Base-by-base conservation (phyloP, 2,329 filamentous ascomycete species). In the Monilinia vaccinii-corymbosi region DNA sequence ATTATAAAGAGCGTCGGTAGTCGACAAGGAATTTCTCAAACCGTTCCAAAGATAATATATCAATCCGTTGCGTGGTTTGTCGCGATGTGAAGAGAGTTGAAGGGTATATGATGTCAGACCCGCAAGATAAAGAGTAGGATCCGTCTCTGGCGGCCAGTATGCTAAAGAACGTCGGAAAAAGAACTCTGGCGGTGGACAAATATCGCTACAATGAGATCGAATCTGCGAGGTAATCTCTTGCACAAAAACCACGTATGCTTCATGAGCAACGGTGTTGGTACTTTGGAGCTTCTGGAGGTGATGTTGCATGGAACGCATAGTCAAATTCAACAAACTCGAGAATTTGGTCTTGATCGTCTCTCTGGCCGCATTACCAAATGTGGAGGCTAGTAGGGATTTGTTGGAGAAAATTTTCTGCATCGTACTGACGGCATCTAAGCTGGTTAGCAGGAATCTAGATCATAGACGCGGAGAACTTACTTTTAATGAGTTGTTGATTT, bases 1-100 rank as follows among this genome's bases (percentile, higher is more conserved):
- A 18, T 61, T 61, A 25, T 55, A 36, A 21, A 65, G 36, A 11
- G 51, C 55, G 25, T 51, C 52, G 25, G 57, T 50, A 14, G 60
- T 55, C 16, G 63, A 56, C 6, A 70, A 40, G 31, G 68, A 64
- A 38, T 61, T 67, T 52, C 62, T 66, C 64, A 68, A 70, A 13
- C 65, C 66, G 57, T 62, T 67, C 56, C 64, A 65, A 7, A 71
- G 63, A 58, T 70, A 71, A 56, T 69, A 64, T 46, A 70, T 70
- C 11, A 70, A 61, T 34, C 66, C 64, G 9, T 61, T 63, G 11
- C 64, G 59, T 42, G 63, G 61, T 36, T 61, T 67, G 51, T 62
- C 59, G 2, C 58, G 61, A 10, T 67, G 61, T 18, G 60, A 58
- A 40, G 46, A 46, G 10, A 71, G 62, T 14, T 67, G 63, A 32